Evolutionary conservation across 2,329 filamentous ascomycete genomes (phyloP).

Genomic region (Colletotrichum costaricense): DNA sequence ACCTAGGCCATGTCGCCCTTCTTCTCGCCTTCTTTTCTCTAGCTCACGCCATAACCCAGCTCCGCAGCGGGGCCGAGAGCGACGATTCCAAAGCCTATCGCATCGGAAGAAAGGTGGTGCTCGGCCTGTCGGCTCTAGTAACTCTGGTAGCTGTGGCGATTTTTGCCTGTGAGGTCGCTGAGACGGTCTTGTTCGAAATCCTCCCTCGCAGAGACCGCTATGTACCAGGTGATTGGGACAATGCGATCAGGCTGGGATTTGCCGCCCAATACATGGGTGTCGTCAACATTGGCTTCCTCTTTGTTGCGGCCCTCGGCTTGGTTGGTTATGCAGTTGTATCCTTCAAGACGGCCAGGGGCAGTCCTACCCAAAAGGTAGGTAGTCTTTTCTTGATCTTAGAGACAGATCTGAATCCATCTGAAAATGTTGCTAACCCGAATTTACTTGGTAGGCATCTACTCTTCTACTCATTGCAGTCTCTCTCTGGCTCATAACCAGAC

Average conservation of each 20-base stretch:
- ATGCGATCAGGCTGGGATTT: background rate
- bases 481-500: background rate
- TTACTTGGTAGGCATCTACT: background rate
- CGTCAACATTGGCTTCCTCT: background rate
- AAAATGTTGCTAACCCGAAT: background rate
- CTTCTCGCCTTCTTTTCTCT: constrained; percentile 18
- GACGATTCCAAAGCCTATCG: background rate
- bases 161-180: background rate
- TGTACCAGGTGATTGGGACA: background rate
- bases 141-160: background rate
- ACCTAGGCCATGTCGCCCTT: background rate
- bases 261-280: background rate
- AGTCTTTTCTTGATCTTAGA: background rate
- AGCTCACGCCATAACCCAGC: constrained; percentile 8
- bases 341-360: background rate
- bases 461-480: background rate
- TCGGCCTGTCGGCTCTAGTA: background rate
- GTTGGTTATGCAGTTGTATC: constrained; percentile 5
- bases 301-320: background rate
- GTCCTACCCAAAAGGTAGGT: background rate
- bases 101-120: background rate
- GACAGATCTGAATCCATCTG: background rate
- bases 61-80: background rate
- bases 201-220: background rate
- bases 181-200: background rate